Evolutionary conservation across 768 basidiomycete genomes (phyloP).

Genomic region (Boletus sensibilis): DNA sequence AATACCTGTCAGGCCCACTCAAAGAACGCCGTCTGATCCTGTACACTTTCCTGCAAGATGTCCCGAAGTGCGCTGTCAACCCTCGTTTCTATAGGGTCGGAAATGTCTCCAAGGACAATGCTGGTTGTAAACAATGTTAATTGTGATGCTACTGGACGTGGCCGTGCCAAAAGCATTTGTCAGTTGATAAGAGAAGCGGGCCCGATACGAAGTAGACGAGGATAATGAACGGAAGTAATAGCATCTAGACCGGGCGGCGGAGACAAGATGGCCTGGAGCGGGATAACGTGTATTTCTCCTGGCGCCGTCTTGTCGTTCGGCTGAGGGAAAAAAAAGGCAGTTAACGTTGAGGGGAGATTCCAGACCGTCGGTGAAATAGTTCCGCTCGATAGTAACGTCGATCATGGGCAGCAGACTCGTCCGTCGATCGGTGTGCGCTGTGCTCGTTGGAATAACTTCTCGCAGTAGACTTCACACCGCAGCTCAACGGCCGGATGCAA

Average conservation of each 20-base stretch:
- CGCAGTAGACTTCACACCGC: background rate
- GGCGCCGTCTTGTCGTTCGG: conserved; percentile 24
- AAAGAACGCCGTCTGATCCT: background rate
- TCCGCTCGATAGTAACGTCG: conserved; percentile 28
- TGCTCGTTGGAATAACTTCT: background rate
- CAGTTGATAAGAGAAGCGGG: background rate
- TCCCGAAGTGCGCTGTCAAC: background rate
- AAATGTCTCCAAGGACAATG: background rate
- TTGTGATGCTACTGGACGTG: background rate
- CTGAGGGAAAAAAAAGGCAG: conserved; percentile 10
- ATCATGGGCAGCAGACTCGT: conserved; percentile 19
- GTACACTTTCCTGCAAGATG: no score
- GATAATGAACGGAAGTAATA: background rate
- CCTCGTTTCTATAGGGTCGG: background rate
- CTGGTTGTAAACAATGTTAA: no score
- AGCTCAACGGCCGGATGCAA: background rate
- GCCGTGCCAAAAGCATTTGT: background rate
- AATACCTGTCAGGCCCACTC: background rate
- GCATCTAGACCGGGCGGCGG: conserved; percentile 19
- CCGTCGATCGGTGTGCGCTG: conserved; percentile 4
- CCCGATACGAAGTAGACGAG: background rate
- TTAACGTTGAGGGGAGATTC: conserved; percentile 18
- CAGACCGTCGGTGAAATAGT: conserved; percentile 23
- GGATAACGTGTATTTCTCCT: conserved; percentile 21
- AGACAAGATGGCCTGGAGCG: conserved; percentile 5